Evolutionary conservation across 371 early-diverging fungal species (phyloP), one percentile per base, ranked within the genome.

Genomic region (Syncephalastrum racemosum): DNA sequence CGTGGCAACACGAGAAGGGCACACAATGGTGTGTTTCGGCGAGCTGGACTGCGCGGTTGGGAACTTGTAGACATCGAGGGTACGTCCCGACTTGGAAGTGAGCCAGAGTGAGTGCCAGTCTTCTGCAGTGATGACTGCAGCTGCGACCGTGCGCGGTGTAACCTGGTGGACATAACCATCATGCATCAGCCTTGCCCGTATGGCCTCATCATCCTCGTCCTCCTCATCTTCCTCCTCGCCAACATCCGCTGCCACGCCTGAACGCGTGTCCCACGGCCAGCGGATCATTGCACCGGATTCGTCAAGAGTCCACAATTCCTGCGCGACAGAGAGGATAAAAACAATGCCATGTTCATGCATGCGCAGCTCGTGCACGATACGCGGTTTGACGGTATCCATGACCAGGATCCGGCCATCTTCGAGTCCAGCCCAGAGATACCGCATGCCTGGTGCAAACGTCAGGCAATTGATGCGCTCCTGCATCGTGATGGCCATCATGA

Each of bases 241-340:
- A n/a, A n/a, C n/a, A n/a, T n/a, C n/a, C n/a, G n/a, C n/a, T n/a
- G n/a, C n/a, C n/a, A n/a, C n/a, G 36, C 27, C 50, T 25, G 50
- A 27, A 2, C 24, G 12, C 1, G 19, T 19, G 19, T 50, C 46
- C 1, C 62, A 46, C 0, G 80, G 75, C 92, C 92, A 93, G 4
- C 88, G 77, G 52, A 80, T 77, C 46, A 91, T 56, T 4, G 76
- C 68, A 4, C 92, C 92, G 42, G 69, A 74, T n/a, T 89, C 89
- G 55, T 91, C 92, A 14, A 91, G 59, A 0, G 91, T 87, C 88
- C 87, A 90, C 47, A 93, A 65, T 27, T 85, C 79, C 10, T 79
- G 73, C 12, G 58, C 51, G 23, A 75, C 61, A 7, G 84, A 79
- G 47, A 91, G 58, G 19, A 93, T 82, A 51, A 84, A 83, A 13